These are phyloP conservation scores for Mollisiaceae sp. DNA, from an alignment of 2,329 filamentous ascomycete species.

Conservation along the genomic window DNA sequence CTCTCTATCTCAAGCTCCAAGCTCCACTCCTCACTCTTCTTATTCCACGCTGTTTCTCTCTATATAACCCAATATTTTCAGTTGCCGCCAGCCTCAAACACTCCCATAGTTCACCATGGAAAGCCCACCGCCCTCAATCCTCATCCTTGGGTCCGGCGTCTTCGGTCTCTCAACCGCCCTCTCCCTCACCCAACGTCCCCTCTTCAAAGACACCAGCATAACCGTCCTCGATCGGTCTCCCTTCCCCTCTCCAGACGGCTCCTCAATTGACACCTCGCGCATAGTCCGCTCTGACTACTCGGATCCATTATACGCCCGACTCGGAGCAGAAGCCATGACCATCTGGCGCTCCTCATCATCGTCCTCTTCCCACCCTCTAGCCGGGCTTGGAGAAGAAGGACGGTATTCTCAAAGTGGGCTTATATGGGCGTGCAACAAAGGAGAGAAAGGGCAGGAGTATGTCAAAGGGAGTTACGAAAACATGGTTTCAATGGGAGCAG, in stretches of 20 bases:
- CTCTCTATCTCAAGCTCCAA: background rate
- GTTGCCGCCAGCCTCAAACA: too few relatives aligned
- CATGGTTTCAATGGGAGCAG: slow-evolving; percentile 49
- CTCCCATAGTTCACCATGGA: slow-evolving; percentile 1
- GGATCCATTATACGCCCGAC: slow-evolving; percentile 73
- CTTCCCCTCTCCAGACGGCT: slow-evolving; percentile 64
- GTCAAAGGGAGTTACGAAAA: slow-evolving; percentile 66
- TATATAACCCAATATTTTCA: too few relatives aligned
- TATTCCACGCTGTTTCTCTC: background rate
- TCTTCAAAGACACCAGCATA: slow-evolving; percentile 56
- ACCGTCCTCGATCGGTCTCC: slow-evolving; percentile 63
- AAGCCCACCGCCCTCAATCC: slow-evolving; percentile 53
- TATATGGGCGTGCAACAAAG: slow-evolving; percentile 62
- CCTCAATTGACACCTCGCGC: slow-evolving; percentile 67
- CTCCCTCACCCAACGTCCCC: slow-evolving; percentile 67
- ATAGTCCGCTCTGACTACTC: slow-evolving; percentile 79
- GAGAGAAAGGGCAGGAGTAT: slow-evolving; percentile 52
- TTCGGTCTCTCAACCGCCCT: slow-evolving; percentile 68
- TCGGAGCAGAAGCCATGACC: slow-evolving; percentile 73
- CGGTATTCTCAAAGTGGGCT: slow-evolving; percentile 76
- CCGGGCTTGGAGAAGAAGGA: slow-evolving; percentile 62
- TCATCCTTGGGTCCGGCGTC: slow-evolving; percentile 68
- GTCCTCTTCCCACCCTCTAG: slow-evolving; percentile 1
- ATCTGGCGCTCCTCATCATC: slow-evolving; percentile 59
- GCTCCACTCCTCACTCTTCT: background rate